Evolutionary conservation across 2,329 filamentous ascomycete species (phyloP), one percentile per base, ranked within the genome.

Genomic region (Pseudogymnoascus sp.): DNA sequence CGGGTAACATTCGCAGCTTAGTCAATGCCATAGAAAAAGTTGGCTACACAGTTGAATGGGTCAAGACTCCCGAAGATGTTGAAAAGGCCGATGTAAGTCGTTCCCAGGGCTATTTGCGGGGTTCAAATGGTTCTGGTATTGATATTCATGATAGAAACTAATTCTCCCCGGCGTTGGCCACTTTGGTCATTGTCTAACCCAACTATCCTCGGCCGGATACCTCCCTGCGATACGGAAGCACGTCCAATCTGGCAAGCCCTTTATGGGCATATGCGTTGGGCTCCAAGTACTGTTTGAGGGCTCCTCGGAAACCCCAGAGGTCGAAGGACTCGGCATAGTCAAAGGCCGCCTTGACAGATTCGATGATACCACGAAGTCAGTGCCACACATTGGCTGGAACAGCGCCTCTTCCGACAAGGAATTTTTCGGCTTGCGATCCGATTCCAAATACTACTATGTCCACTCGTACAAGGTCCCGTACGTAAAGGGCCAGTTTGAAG

Each of bases 321-420:
- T 90, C 11, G 76, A 85, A 2, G 94, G 94, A 1, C 78, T 99
- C 57, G 88, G 87, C 4, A 50, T 96, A 29, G 85, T 97, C 64
- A 85, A 87, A 47, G 84, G 83, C 39, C 78, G 77, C 9, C 82
- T 99, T 66, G 80, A 84, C 71, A 86, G 87, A 64, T 99, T 99
- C 76, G 79, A 90, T 71, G 85, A 90, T 72, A 74, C 75, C 33
- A 78, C 83, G 69, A 97, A 97, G 77, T 87, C 92, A 37, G 95
- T 99, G n/a, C 94, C 94, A 39, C 95, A 99, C 76, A 99, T 99
- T 74, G 94, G 94, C 61, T 99, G 94, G 94, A 99, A 99, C 76
- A 92, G 87, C 68, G 94, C 95, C 47, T 85, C 87, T 8, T 71
- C 67, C 64, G 71, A 76, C 15, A 76, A 83, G 65, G 83, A 79